phyloP scores from a whole-genome alignment of 345 rosid species.

The Rhizophora apiculata region DNA sequence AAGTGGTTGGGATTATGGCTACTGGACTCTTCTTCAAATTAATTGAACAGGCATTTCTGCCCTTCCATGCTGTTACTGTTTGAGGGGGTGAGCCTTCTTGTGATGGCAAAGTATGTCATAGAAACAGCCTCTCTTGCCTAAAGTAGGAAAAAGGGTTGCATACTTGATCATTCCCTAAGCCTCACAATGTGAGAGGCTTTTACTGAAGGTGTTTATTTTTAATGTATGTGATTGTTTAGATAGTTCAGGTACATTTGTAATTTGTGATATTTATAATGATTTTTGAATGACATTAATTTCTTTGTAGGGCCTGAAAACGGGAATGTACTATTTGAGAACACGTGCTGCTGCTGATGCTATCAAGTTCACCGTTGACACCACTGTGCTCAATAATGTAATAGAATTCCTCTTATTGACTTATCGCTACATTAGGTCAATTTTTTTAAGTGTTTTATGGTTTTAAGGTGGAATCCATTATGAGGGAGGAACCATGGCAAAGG shows the following conservation, averaged over 20 bases:
- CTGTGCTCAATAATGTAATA: constrained; percentile 33
- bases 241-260: too few relatives aligned
- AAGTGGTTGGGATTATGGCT: background rate
- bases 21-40: too few relatives aligned
- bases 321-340: constrained; percentile 88
- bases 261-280: background rate
- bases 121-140: background rate
- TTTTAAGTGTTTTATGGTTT: background rate
- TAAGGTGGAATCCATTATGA: background rate
- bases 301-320: constrained; percentile 74
- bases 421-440: background rate
- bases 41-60: too few relatives aligned
- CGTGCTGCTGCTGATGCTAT: constrained; percentile 97
- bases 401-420: background rate
- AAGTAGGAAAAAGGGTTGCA: background rate
- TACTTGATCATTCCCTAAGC: background rate
- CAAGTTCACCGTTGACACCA: constrained; percentile 81
- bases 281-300: background rate
- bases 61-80: too few relatives aligned
- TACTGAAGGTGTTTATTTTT: too few relatives aligned
- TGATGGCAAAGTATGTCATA: background rate
- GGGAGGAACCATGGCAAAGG: background rate
- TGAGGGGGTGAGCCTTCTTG: background rate
- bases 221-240: too few relatives aligned
- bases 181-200: background rate